Conservation (phyloP, 768 basidiomycete genomes). For the Agrocybe praecox region DNA sequence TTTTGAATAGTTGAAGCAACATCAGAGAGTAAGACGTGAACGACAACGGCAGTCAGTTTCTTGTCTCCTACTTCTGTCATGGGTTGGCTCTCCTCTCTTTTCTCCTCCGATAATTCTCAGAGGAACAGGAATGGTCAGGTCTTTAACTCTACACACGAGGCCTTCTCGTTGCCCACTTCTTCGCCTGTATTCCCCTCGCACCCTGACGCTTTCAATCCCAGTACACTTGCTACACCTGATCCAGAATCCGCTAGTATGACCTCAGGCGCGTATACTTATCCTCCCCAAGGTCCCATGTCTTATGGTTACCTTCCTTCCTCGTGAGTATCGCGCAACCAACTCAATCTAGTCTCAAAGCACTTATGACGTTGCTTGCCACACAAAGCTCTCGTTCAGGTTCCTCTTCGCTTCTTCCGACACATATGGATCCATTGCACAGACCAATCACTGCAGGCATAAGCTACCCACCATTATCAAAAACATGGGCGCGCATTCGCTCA, state of each 20-base stretch:
- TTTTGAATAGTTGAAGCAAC: background rate
- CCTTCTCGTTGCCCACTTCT: conserved; percentile 82
- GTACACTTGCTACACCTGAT: conserved; percentile 52
- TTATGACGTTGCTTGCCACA: conserved; percentile 17
- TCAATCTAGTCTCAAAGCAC: conserved; percentile 1
- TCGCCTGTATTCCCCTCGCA: conserved; percentile 59
- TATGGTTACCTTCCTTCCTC: conserved; percentile 66
- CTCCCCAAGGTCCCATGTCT: conserved; percentile 59
- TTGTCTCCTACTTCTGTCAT: conserved; percentile 34
- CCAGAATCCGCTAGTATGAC: conserved; percentile 45
- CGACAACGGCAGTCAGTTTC: conserved; percentile 6
- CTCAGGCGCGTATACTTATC: conserved; percentile 70
- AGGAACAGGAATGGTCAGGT: conserved; percentile 62
- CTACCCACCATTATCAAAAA: conserved; percentile 81
- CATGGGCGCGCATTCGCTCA: conserved; percentile 82
- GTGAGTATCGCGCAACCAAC: conserved; percentile 36
- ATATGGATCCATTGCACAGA: conserved; percentile 54
- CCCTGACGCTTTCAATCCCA: conserved; percentile 62
- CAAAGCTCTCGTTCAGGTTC: conserved; percentile 43
- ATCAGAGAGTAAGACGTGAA: conserved; percentile 7
- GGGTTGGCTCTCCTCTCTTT: conserved; percentile 76
- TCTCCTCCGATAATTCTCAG: conserved; percentile 52
- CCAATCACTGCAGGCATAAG: conserved; percentile 40
- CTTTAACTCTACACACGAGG: conserved; percentile 81
- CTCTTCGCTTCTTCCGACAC: conserved; percentile 67